Percentiles rank a stretch among this genome's conserved stretches.
phyloP scores from a whole-genome alignment of 345 rosid genomes.

The Hirschfeldia incana region DNA sequence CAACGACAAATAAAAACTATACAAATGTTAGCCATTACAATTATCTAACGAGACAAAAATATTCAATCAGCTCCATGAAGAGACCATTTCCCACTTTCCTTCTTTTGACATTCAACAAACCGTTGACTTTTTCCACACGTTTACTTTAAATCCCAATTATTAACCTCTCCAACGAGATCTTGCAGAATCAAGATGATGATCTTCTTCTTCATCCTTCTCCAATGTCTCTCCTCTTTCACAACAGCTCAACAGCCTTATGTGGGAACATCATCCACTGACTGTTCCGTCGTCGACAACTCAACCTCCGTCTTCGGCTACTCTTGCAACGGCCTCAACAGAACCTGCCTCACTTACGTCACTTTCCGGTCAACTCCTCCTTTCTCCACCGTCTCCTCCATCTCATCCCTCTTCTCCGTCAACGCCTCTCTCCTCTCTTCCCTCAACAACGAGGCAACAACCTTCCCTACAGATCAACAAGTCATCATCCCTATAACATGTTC shows the following conservation, averaged over 20 bases:
- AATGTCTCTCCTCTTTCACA: conserved; percentile 33
- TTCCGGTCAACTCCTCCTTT: conserved; percentile 66
- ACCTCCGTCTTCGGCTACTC: conserved; percentile 67
- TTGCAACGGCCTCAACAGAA: conserved; percentile 67
- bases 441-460: conserved; percentile 52
- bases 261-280: conserved; percentile 46
- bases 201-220: background rate
- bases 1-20: background rate
- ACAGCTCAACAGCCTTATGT: conserved; percentile 72
- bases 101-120: conserved; percentile 24
- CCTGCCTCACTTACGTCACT: conserved; percentile 57
- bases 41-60: background rate
- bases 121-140: conserved; percentile 1
- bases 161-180: background rate
- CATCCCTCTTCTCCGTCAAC: conserved; percentile 51
- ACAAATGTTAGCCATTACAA: background rate
- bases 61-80: conserved; percentile 1
- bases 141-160: background rate
- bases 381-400: conserved; percentile 51
- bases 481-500: conserved; percentile 73
- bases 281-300: conserved; percentile 39
- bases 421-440: conserved; percentile 49
- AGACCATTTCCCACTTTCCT: background rate
- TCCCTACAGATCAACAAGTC: conserved; percentile 48
- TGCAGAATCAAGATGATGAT: conserved; percentile 6